Conservation (phyloP, 2,329 filamentous ascomycete species). For the Beauveria caledonica region DNA sequence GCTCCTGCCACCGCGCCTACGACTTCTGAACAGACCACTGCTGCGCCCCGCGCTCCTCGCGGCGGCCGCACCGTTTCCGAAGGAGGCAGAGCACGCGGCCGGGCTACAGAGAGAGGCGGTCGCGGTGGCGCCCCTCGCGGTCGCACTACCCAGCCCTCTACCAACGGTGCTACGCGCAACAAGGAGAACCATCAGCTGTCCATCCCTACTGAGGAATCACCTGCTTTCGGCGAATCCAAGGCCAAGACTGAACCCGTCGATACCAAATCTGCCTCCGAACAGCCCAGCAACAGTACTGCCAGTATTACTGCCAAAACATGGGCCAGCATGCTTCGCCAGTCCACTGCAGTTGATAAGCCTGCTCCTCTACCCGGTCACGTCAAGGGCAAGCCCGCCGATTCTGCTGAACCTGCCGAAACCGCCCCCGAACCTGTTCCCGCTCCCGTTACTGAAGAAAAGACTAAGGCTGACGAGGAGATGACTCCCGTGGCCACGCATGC, state of each 20-base stretch:
- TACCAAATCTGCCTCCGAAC: constrained; percentile 27
- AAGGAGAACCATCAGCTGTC: constrained; percentile 51
- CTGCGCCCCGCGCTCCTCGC: constrained; percentile 42
- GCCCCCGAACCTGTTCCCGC: constrained; percentile 28
- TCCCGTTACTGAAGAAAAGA: constrained; percentile 19
- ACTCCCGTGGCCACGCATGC: constrained; percentile 27
- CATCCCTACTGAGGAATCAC: constrained; percentile 63
- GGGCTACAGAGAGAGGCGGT: constrained; percentile 55
- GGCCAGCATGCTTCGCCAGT: constrained; percentile 66
- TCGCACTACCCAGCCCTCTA: constrained; percentile 45
- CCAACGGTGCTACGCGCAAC: constrained; percentile 53
- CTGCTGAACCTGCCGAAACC: constrained; percentile 17
- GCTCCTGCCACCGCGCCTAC: constrained; percentile 37
- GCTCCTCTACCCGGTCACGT: constrained; percentile 43
- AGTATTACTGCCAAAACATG: constrained; percentile 48
- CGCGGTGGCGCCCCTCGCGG: constrained; percentile 50
- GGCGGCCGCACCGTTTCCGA: constrained; percentile 56
- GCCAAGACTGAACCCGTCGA: constrained; percentile 23
- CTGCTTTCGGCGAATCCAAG: constrained; percentile 36
- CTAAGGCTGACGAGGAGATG: constrained; percentile 26
- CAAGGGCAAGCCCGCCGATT: constrained; percentile 30
- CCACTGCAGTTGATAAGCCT: constrained; percentile 45
- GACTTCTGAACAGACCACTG: constrained; percentile 33
- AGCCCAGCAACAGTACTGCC: constrained; percentile 28
- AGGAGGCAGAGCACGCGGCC: constrained; percentile 52